These are phyloP conservation scores for Agastache rugosa DNA, from an alignment of 257 asterid genomes.

Conservation along the genomic window DNA sequence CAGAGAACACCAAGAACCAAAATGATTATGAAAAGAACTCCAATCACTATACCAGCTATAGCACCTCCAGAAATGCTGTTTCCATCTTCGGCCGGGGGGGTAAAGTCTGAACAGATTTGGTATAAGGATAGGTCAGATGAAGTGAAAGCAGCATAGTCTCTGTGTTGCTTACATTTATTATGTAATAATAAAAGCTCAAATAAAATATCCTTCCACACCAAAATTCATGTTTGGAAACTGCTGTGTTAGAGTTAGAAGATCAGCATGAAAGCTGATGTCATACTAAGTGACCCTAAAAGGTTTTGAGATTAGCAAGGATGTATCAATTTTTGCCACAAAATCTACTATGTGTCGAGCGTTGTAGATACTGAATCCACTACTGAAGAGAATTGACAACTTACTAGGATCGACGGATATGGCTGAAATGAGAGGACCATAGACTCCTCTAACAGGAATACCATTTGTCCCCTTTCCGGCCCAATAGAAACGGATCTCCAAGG, in stretches of 20 bases:
- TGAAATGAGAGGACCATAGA: slow-evolving; percentile 89
- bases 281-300: neutral
- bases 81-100: slow-evolving; percentile 49
- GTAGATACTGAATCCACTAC: neutral
- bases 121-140: slow-evolving; percentile 25
- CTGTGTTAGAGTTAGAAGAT: neutral
- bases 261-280: slow-evolving; percentile 5
- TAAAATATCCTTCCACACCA: neutral
- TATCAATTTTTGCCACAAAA: neutral
- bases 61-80: slow-evolving; percentile 52
- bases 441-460: slow-evolving; percentile 69
- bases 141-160: neutral
- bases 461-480: slow-evolving; percentile 97
- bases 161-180: neutral
- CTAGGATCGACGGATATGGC: slow-evolving; percentile 80
- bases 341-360: neutral
- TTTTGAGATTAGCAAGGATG: neutral
- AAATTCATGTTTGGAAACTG: neutral
- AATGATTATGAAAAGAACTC: slow-evolving; percentile 40
- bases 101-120: slow-evolving; percentile 50
- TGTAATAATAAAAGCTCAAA: slow-evolving; percentile 3
- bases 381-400: slow-evolving; percentile 35
- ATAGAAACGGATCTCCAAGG: slow-evolving; percentile 69
- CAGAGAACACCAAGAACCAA: slow-evolving; percentile 54
- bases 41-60: slow-evolving; percentile 58